These are phyloP conservation scores for Gracilaria gracilis DNA, from an alignment of 23 red algal species.

Conservation along the genomic window DNA sequence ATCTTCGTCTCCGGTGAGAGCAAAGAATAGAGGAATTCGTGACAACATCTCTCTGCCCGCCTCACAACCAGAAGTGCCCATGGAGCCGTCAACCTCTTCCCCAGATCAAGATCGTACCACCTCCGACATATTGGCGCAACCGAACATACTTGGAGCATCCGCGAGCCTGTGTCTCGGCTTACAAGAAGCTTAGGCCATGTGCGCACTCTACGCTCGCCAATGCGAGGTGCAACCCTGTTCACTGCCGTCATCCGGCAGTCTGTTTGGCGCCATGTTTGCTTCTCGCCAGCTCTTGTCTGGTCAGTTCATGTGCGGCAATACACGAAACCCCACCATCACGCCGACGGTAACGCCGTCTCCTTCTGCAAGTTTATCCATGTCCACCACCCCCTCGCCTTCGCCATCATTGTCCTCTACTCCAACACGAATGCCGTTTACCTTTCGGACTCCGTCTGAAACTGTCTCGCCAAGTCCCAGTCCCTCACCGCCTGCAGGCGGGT, in stretches of 20 bases:
- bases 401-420: not conserved
- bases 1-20: too few relatives aligned
- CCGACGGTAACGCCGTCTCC: not conserved
- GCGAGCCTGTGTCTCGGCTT: not conserved
- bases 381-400: not conserved
- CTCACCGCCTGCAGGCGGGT: not conserved
- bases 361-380: not conserved
- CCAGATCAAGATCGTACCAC: not conserved
- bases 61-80: constrained; percentile 2
- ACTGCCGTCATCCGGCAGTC: not conserved
- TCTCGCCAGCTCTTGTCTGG: not conserved
- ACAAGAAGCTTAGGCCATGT: not conserved
- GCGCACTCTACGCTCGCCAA: not conserved
- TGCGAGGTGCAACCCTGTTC: not conserved
- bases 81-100: not conserved
- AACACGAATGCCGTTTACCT: not conserved
- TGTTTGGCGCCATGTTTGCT: not conserved
- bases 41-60: not conserved
- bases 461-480: not conserved
- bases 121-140: not conserved
- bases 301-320: not conserved
- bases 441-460: not conserved
- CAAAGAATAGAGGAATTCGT: too few relatives aligned
- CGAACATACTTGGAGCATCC: not conserved
- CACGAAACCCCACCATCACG: not conserved